Conservation (phyloP, 2,329 filamentous ascomycete species). For the Fusarium transvaalense region DNA sequence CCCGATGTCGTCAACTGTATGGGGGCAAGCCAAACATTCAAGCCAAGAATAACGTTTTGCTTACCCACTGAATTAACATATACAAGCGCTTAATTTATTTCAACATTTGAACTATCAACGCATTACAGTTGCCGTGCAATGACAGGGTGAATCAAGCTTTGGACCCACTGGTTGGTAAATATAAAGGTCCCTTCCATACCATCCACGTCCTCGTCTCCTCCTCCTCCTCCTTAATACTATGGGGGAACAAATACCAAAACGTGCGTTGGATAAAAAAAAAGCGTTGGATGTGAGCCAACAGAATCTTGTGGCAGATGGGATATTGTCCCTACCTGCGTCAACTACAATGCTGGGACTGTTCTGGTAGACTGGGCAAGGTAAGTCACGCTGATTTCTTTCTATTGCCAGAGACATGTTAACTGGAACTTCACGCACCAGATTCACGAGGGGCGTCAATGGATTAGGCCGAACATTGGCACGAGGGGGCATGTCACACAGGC, state of each 20-base stretch:
- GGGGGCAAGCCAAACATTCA: not conserved
- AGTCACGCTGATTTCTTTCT: not conserved
- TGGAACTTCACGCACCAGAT: not conserved
- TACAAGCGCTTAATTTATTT: not conserved
- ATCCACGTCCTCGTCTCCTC: not conserved
- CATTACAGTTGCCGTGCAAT: not conserved
- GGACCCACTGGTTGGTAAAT: not conserved
- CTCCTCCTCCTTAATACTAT: not conserved
- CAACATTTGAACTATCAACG: not conserved
- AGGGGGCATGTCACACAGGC: conserved; percentile 4
- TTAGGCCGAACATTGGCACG: not conserved
- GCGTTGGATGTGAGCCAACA: not conserved
- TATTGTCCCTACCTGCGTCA: not conserved
- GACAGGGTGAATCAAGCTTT: not conserved
- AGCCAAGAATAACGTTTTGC: not conserved
- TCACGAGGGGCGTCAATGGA: not conserved
- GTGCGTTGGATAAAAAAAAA: not conserved
- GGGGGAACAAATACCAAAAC: not conserved
- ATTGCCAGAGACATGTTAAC: not conserved
- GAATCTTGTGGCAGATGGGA: not conserved
- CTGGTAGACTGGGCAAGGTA: not conserved
- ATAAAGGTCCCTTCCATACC: not conserved
- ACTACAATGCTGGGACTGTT: not conserved
- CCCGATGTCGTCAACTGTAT: not conserved
- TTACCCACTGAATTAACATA: not conserved